Conservation (phyloP, 2,329 filamentous ascomycete species). For the Fusarium mangiferae region DNA sequence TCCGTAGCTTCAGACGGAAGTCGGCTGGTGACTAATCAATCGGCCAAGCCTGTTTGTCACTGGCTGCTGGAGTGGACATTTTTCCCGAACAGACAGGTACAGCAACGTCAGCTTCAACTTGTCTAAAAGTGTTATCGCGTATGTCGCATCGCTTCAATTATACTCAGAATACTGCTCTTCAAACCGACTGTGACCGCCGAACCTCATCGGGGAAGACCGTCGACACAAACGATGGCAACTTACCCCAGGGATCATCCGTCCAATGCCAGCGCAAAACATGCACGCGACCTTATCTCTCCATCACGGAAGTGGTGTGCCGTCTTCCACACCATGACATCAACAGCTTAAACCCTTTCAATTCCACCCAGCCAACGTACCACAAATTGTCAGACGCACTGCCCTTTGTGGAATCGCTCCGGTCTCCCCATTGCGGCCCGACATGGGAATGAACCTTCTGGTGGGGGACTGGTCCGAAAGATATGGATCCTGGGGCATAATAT, state of each 20-base stretch:
- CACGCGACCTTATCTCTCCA: constrained; percentile 30
- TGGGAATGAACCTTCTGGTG: constrained; percentile 13
- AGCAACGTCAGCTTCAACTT: not conserved
- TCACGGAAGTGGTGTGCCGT: constrained; percentile 28
- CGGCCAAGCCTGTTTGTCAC: not conserved
- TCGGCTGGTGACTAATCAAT: constrained; percentile 1
- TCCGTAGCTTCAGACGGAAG: not conserved
- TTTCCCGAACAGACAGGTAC: not conserved
- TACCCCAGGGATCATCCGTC: not conserved
- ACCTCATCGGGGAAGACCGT: constrained; percentile 1
- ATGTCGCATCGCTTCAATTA: not conserved
- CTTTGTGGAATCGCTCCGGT: constrained; percentile 27
- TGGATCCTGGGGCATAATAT: constrained; percentile 22
- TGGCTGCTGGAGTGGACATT: not conserved
- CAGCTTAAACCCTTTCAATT: constrained; percentile 13
- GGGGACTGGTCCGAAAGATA: constrained; percentile 11
- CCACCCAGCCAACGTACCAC: constrained; percentile 20
- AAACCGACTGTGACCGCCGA: not conserved
- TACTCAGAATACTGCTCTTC: not conserved
- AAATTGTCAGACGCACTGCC: constrained; percentile 21
- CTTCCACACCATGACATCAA: constrained; percentile 35
- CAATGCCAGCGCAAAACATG: not conserved
- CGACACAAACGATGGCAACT: not conserved
- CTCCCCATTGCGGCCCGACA: constrained; percentile 37
- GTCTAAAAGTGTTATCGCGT: not conserved